Percentiles rank a stretch among this genome's conserved stretches.
Evolutionary conservation across 1,139 yeast genomes (phyloP).

Genomic region (Debaryomycetaceae sp.): DNA sequence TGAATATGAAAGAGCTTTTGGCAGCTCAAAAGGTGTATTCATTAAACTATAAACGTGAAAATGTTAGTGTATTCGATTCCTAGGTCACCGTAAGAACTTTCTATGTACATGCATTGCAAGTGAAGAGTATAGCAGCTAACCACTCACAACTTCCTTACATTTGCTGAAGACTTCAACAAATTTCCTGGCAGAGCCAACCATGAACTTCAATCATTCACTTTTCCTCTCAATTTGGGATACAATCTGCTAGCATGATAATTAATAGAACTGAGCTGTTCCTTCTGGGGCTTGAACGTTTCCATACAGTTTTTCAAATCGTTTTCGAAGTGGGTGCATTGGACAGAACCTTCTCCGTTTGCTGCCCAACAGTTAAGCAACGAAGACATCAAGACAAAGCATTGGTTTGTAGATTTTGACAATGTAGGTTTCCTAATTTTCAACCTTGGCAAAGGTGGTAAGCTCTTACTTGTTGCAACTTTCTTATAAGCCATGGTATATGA

Average conservation of each 20-base stretch:
- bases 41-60: too few species aligned
- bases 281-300: constrained; percentile 46
- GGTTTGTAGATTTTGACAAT: constrained; percentile 55
- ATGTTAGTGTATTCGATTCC: too few species aligned
- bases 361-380: constrained; percentile 94
- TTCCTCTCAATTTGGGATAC: constrained; percentile 74
- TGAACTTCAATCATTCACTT: constrained; percentile 55
- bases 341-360: constrained; percentile 81
- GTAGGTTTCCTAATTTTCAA: constrained; percentile 68
- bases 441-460: constrained; percentile 72
- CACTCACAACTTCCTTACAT: too few species aligned
- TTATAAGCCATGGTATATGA: constrained; percentile 22
- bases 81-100: too few species aligned
- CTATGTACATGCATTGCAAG: too few species aligned
- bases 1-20: too few species aligned
- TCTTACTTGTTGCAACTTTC: constrained; percentile 25
- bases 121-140: too few species aligned
- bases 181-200: too few species aligned
- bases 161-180: too few species aligned
- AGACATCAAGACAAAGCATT: constrained; percentile 80
- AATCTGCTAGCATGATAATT: constrained; percentile 84
- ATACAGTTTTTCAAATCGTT: constrained; percentile 44
- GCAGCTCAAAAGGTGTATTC: too few species aligned
- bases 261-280: constrained; percentile 50
- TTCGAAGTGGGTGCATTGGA: constrained; percentile 63